Conservation (phyloP, 176 grass and related monocot genomes). For the Oryza longistaminata region DNA sequence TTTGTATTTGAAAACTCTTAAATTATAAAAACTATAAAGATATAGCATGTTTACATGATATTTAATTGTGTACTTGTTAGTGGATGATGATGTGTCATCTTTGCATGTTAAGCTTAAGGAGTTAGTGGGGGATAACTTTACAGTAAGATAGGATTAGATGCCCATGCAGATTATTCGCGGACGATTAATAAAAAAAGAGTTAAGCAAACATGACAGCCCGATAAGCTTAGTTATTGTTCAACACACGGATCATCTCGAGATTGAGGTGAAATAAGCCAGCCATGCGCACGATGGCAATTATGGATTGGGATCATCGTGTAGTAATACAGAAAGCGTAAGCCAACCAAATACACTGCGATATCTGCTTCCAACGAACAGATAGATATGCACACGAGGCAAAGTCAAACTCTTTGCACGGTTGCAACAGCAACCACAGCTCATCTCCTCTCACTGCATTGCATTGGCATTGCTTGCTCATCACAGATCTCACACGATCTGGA, state of each 20-base stretch:
- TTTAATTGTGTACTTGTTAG: no score
- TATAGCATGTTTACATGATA: no score
- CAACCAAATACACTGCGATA: background rate
- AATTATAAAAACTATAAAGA: no score
- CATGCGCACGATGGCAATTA: background rate
- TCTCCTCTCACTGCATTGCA: constrained; percentile 8
- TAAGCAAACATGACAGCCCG: background rate
- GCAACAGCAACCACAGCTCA: background rate
- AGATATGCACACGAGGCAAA: background rate
- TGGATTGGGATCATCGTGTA: background rate
- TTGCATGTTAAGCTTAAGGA: no score
- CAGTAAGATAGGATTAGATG: no score
- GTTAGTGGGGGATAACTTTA: no score
- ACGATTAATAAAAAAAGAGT: background rate
- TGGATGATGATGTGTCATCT: no score
- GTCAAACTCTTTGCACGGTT: constrained; percentile 21
- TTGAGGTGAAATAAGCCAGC: background rate
- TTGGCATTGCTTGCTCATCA: constrained; percentile 16
- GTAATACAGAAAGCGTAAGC: background rate
- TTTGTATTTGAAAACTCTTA: no score
- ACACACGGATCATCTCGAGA: background rate
- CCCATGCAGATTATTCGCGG: background rate
- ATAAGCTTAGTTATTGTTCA: background rate
- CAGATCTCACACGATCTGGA: constrained; percentile 8
- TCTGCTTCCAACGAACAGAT: background rate